phyloP scores from a whole-genome alignment of 164 flowering plant species.

The Aristolochia californica region DNA sequence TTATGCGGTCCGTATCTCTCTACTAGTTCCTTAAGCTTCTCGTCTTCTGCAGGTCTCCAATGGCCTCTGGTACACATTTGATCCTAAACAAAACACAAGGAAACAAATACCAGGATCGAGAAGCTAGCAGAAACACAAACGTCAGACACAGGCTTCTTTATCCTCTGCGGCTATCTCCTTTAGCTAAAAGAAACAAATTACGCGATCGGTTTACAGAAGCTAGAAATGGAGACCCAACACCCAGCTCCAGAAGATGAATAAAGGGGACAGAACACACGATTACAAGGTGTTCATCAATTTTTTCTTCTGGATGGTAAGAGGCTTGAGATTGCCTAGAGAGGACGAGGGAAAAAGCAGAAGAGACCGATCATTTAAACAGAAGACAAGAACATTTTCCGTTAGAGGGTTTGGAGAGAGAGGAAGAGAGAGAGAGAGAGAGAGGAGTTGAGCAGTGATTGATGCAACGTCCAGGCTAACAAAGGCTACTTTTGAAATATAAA shows the following conservation, averaged over 20 bases:
- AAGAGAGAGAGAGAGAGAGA: conserved; percentile 34
- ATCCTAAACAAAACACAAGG: not conserved
- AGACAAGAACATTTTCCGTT: conserved; percentile 26
- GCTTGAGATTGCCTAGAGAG: not conserved
- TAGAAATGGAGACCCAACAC: too few relatives aligned
- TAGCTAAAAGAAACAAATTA: not conserved
- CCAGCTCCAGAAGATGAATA: too few relatives aligned
- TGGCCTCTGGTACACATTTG: conserved; percentile 67
- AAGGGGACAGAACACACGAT: not conserved
- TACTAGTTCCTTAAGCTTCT: conserved; percentile 53
- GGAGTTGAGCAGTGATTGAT: conserved; percentile 45
- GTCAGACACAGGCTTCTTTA: too few relatives aligned
- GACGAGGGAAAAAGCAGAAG: conserved; percentile 6
- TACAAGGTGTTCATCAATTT: not conserved
- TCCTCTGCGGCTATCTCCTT: too few relatives aligned
- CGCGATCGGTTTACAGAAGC: not conserved
- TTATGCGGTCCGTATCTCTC: conserved; percentile 63
- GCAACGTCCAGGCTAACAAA: conserved; percentile 64
- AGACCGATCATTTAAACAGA: conserved; percentile 1
- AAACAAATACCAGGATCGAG: not conserved
- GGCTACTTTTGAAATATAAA: not conserved
- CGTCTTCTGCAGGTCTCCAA: conserved; percentile 78
- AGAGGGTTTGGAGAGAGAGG: conserved; percentile 37
- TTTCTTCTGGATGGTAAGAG: too few relatives aligned
- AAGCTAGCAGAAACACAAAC: not conserved